phyloP scores from a whole-genome alignment of 1,284 basidiomycete species.

The Leccinum solheimii region DNA sequence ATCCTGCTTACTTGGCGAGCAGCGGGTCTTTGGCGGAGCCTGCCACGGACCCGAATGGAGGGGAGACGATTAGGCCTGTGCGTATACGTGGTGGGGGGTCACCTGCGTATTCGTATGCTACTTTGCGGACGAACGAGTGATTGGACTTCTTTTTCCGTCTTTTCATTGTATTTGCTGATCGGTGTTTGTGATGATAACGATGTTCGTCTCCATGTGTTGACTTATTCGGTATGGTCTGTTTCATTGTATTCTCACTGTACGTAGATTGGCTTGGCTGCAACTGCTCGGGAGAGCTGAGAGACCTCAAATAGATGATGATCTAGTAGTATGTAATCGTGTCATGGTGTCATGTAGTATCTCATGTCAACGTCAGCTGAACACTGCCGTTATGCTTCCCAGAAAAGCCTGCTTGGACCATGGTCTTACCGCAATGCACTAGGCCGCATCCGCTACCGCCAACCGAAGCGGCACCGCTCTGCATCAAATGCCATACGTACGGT shows the following conservation, averaged over 20 bases:
- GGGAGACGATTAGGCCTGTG: slow-evolving; percentile 21
- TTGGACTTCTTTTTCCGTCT: neutral
- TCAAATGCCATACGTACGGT: neutral
- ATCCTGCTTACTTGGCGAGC: slow-evolving; percentile 27
- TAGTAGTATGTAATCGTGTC: neutral
- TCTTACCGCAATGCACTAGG: neutral
- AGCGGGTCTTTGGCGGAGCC: slow-evolving; percentile 29
- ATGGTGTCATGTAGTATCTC: neutral
- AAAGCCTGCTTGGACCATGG: neutral
- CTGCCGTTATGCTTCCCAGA: neutral
- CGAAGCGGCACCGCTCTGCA: neutral
- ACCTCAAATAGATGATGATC: neutral
- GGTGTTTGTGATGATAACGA: neutral
- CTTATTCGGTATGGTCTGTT: slow-evolving; percentile 16
- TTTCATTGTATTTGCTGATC: neutral
- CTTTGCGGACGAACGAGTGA: slow-evolving; percentile 20
- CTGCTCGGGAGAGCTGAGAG: neutral
- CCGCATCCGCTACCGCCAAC: neutral
- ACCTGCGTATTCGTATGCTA: slow-evolving; percentile 25
- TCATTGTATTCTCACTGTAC: slow-evolving; percentile 12
- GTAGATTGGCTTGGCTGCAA: slow-evolving; percentile 3
- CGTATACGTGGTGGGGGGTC: slow-evolving; percentile 19
- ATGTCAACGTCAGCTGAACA: neutral
- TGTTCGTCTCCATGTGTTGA: slow-evolving; percentile 6
- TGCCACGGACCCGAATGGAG: slow-evolving; percentile 27